These are phyloP conservation scores for Hygrophoropsis aurantiaca DNA, from an alignment of 768 basidiomycete species.

Conservation along the genomic window DNA sequence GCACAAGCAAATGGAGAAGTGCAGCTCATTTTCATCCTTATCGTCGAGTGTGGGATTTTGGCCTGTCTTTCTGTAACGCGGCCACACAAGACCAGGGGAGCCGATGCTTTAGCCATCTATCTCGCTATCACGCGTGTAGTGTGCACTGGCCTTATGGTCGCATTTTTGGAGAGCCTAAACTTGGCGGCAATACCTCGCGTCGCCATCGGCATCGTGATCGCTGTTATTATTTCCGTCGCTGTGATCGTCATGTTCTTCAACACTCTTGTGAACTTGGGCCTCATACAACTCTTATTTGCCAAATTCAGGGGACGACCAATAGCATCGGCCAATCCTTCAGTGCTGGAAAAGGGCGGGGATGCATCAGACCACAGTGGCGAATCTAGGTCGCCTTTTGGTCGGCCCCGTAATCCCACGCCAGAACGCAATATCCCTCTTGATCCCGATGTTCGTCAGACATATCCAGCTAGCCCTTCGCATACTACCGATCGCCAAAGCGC, in stretches of 20 bases:
- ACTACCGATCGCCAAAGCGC: conserved; percentile 20
- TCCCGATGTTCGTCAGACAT: conserved; percentile 41
- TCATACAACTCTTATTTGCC: conserved; percentile 27
- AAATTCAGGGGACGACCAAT: conserved; percentile 15
- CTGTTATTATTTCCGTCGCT: conserved; percentile 70
- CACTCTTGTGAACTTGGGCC: conserved; percentile 49
- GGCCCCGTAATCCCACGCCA: conserved; percentile 56
- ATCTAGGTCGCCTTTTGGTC: conserved; percentile 13
- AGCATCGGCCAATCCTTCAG: conserved; percentile 13
- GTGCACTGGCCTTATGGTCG: conserved; percentile 69
- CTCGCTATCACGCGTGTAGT: conserved; percentile 67
- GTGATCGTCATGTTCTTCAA: conserved; percentile 72
- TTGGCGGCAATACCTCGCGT: conserved; percentile 79
- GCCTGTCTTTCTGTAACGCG: conserved; percentile 50
- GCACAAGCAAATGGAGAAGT: conserved; percentile 59
- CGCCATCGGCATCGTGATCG: conserved; percentile 73
- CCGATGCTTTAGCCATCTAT: conserved; percentile 68
- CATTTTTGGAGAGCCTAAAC: conserved; percentile 66
- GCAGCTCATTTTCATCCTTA: conserved; percentile 66
- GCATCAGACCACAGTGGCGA: conserved; percentile 14
- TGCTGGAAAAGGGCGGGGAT: conserved; percentile 28
- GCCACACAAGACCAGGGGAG: conserved; percentile 67
- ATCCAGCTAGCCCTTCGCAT: conserved; percentile 38
- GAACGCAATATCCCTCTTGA: conserved; percentile 42
- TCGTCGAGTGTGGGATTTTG: conserved; percentile 65